Evolutionary conservation across 495 filamentous ascomycete species (phyloP).

Genomic region (Penicillium ucsense): DNA sequence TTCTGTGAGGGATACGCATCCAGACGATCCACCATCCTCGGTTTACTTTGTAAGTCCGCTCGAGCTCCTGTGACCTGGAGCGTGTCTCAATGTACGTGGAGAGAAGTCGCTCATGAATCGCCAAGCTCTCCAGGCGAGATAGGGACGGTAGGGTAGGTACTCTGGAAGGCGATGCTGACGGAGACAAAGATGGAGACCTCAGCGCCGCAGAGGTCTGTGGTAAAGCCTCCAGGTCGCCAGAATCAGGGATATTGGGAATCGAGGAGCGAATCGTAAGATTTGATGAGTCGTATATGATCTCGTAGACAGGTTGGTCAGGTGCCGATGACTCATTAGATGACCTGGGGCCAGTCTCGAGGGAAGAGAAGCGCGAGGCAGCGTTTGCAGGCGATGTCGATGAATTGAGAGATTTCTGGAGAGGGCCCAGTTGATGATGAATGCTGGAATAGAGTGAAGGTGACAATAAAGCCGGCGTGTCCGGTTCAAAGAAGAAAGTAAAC

Average conservation of each 20-base stretch:
- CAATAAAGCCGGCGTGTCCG: constrained; percentile 54
- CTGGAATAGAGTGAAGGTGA: constrained; percentile 65
- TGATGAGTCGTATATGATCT: constrained; percentile 76
- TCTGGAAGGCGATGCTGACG: constrained; percentile 60
- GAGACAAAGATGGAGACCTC: constrained; percentile 56
- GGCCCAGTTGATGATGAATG: constrained; percentile 71
- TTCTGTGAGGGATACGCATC: constrained; percentile 54
- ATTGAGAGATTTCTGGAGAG: constrained; percentile 63
- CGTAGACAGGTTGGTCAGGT: constrained; percentile 52
- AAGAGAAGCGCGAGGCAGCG: constrained; percentile 39
- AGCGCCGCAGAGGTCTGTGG: constrained; percentile 10
- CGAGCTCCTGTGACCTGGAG: constrained; percentile 49
- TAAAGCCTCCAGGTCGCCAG: constrained; percentile 15
- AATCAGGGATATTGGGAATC: constrained; percentile 82
- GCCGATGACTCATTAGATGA: constrained; percentile 18
- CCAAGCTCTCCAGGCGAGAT: constrained; percentile 83
- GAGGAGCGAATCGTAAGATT: constrained; percentile 70
- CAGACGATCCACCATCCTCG: constrained; percentile 97
- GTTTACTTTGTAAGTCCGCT: constrained; percentile 84
- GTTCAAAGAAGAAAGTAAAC: constrained; percentile 79
- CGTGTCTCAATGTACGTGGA: constrained; percentile 60
- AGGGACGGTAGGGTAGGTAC: constrained; percentile 32
- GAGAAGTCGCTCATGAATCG: constrained; percentile 78
- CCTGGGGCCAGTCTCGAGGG: constrained; percentile 16
- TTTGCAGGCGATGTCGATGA: constrained; percentile 51